These are phyloP conservation scores for Cryptococcus hybrid DNA, from an alignment of 1,284 basidiomycete species.

Conservation along the genomic window DNA sequence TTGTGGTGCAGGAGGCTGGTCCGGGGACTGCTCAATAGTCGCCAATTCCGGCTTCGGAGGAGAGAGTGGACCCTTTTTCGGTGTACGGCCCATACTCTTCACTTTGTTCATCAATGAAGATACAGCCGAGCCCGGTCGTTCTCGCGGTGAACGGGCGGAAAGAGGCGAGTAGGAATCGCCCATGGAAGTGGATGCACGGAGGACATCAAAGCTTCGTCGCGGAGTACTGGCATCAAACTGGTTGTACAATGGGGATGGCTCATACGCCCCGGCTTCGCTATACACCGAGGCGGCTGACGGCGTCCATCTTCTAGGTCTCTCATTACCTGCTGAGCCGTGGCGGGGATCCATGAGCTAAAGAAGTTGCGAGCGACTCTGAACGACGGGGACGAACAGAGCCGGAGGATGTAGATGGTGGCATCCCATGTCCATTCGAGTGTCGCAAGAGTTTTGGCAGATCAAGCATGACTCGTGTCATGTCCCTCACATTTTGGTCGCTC, in stretches of 20 bases:
- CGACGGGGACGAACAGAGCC: constrained; percentile 4
- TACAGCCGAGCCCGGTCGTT: constrained; percentile 10
- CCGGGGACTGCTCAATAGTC: constrained; percentile 20
- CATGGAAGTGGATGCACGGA: constrained; percentile 15
- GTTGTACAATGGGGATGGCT: constrained; percentile 10
- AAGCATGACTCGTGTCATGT: constrained; percentile 39
- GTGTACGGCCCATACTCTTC: constrained; percentile 9
- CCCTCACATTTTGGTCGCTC: constrained; percentile 39
- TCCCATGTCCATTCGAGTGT: not conserved
- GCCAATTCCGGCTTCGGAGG: constrained; percentile 11
- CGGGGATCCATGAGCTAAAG: not conserved
- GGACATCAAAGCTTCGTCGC: constrained; percentile 9
- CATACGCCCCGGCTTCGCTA: not conserved
- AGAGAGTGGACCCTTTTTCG: constrained; percentile 3
- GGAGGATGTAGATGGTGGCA: constrained; percentile 3
- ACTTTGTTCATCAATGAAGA: constrained; percentile 17
- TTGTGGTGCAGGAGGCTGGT: not conserved
- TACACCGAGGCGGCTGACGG: constrained; percentile 13
- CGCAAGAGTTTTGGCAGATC: constrained; percentile 29
- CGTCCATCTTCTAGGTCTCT: constrained; percentile 14
- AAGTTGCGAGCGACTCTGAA: constrained; percentile 7
- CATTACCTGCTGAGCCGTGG: constrained; percentile 6
- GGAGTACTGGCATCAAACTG: constrained; percentile 12
- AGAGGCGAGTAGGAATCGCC: constrained; percentile 13
- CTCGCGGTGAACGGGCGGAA: constrained; percentile 1